Evolutionary conservation across 1,284 basidiomycete species (phyloP).

Genomic region (Chalciporus sp.): DNA sequence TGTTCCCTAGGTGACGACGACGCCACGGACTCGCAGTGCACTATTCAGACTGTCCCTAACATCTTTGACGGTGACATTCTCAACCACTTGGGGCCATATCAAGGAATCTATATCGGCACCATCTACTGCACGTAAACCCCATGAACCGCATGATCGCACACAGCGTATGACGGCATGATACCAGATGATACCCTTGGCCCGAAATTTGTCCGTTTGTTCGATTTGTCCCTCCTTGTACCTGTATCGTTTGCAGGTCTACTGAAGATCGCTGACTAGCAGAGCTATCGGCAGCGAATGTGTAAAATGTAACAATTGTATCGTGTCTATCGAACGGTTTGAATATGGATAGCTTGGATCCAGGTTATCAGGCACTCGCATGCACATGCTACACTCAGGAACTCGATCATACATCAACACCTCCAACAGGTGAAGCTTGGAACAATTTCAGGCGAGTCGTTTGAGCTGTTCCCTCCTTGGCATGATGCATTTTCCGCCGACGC

Average conservation of each 20-base stretch:
- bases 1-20: constrained; percentile 45
- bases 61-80: constrained; percentile 45
- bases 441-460: no score
- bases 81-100: constrained; percentile 57
- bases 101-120: constrained; percentile 54
- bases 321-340: not conserved
- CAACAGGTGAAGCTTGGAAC: no score
- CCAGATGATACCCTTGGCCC: not conserved
- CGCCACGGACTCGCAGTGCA: constrained; percentile 47
- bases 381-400: no score
- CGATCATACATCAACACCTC: no score
- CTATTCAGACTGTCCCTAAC: constrained; percentile 47
- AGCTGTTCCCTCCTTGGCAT: no score
- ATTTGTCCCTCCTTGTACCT: not conserved
- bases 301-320: not conserved
- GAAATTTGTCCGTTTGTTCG: no score
- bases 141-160: not conserved
- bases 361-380: no score
- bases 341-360: no score
- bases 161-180: not conserved
- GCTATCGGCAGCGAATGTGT: not conserved
- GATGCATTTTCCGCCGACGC: no score
- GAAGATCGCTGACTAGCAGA: not conserved
- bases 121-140: constrained; percentile 44
- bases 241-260: no score